These are phyloP conservation scores for Cinnamomum micranthum DNA, from an alignment of 164 flowering plant species.

Conservation along the genomic window DNA sequence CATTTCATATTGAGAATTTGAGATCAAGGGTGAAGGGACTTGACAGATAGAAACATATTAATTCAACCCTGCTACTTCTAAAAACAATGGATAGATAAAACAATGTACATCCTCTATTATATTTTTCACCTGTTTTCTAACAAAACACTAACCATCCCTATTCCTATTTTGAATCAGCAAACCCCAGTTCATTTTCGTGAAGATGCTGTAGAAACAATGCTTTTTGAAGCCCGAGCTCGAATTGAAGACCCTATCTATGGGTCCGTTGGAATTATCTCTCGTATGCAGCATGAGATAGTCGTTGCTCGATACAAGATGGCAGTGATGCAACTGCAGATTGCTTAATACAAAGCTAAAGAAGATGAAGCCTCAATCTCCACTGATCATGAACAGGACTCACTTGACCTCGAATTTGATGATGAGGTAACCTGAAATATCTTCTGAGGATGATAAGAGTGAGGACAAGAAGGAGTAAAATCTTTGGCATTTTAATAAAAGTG, in stretches of 20 bases:
- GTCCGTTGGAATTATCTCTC: constrained; percentile 20
- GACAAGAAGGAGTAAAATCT: too few species aligned
- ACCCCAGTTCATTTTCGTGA: constrained; percentile 22
- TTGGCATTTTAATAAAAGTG: too few species aligned
- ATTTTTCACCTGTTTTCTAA: too few species aligned
- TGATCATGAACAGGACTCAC: neutral
- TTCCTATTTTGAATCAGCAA: constrained; percentile 13
- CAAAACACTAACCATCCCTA: neutral
- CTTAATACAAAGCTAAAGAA: constrained; percentile 13
- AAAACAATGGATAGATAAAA: too few species aligned
- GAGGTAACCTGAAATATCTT: too few species aligned
- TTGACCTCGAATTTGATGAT: too few species aligned
- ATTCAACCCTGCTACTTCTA: too few species aligned
- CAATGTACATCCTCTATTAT: too few species aligned
- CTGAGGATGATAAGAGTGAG: too few species aligned
- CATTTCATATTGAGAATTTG: too few species aligned
- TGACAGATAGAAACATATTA: too few species aligned
- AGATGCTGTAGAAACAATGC: constrained; percentile 30
- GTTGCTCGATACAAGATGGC: constrained; percentile 17
- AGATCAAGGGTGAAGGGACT: too few species aligned
- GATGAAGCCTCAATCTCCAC: neutral
- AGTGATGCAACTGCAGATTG: constrained; percentile 17
- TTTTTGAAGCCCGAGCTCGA: constrained; percentile 22
- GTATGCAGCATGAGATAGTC: constrained; percentile 27
- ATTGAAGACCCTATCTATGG: constrained; percentile 36